Conservation (phyloP, 2,329 filamentous ascomycete genomes). For the Pleoardoris graminearum region DNA sequence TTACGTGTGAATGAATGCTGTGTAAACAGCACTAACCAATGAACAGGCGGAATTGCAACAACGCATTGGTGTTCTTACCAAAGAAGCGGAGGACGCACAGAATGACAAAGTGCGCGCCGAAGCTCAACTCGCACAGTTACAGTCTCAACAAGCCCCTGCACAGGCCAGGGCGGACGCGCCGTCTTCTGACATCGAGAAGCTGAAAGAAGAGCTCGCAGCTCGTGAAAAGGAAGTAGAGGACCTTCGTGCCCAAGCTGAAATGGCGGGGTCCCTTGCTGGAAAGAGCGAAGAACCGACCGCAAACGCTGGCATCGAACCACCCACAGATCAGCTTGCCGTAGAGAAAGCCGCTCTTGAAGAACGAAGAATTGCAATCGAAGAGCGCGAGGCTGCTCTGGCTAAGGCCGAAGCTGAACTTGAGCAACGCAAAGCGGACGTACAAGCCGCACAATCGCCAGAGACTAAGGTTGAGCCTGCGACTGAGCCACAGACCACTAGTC, state of each 20-base stretch:
- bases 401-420: slow-evolving; percentile 20
- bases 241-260: slow-evolving; percentile 45
- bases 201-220: slow-evolving; percentile 48
- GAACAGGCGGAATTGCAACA: slow-evolving; percentile 46
- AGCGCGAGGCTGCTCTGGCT: slow-evolving; percentile 24
- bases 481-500: too few species aligned
- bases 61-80: slow-evolving; percentile 40
- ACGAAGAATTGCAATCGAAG: slow-evolving; percentile 20
- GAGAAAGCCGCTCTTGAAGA: slow-evolving; percentile 40
- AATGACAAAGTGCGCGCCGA: slow-evolving; percentile 15
- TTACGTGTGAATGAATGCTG: background rate
- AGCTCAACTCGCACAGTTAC: slow-evolving; percentile 16
- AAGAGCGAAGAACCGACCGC: slow-evolving; percentile 3
- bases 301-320: slow-evolving; percentile 10
- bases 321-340: slow-evolving; percentile 48
- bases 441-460: slow-evolving; percentile 38
- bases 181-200: slow-evolving; percentile 35
- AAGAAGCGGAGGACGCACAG: slow-evolving; percentile 37
- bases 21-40: slow-evolving; percentile 16
- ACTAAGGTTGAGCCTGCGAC: background rate
- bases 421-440: slow-evolving; percentile 51
- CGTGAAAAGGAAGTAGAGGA: slow-evolving; percentile 53
- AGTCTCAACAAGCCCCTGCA: slow-evolving; percentile 11
- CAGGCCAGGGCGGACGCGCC: slow-evolving; percentile 10
- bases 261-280: slow-evolving; percentile 19